These are phyloP conservation scores for Phialophora macrospora DNA, from an alignment of 2,329 filamentous ascomycete genomes.

Conservation along the genomic window DNA sequence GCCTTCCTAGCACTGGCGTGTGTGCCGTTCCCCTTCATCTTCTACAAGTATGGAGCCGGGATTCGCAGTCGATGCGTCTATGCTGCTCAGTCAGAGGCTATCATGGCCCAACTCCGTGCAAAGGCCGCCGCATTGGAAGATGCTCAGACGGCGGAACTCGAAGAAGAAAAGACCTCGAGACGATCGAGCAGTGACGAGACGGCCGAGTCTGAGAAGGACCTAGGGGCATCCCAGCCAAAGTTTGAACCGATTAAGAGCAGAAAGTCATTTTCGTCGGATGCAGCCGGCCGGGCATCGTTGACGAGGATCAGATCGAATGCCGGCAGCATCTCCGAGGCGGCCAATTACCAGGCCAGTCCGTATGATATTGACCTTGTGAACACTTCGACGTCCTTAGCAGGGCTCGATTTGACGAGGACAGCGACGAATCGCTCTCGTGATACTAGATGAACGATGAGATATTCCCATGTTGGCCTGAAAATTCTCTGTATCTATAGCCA, in stretches of 20 bases:
- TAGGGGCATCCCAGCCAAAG: background rate
- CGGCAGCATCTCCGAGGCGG: conserved; percentile 33
- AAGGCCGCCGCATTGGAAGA: conserved; percentile 18
- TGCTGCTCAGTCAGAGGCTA: conserved; percentile 34
- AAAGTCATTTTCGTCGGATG: conserved; percentile 21
- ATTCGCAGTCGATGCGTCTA: conserved; percentile 34
- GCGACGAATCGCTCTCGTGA: conserved; percentile 23
- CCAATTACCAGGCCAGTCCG: conserved; percentile 42
- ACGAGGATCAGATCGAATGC: conserved; percentile 27
- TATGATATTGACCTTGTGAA: conserved; percentile 45
- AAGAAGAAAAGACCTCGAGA: background rate
- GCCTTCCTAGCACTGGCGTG: conserved; percentile 75
- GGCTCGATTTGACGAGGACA: conserved; percentile 31
- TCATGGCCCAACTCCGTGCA: conserved; percentile 35
- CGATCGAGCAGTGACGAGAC: conserved; percentile 3
- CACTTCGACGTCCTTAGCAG: conserved; percentile 41
- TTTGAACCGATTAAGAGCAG: conserved; percentile 30
- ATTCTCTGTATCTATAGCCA: background rate
- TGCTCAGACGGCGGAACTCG: background rate
- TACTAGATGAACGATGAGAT: conserved; percentile 6
- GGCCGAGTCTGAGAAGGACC: conserved; percentile 14
- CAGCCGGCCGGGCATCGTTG: conserved; percentile 23
- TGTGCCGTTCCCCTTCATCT: conserved; percentile 74
- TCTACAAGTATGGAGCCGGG: conserved; percentile 71
- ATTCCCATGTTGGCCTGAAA: background rate